Conservation (phyloP, 2,329 filamentous ascomycete genomes). For the Teratosphaeria gauchensis region DNA sequence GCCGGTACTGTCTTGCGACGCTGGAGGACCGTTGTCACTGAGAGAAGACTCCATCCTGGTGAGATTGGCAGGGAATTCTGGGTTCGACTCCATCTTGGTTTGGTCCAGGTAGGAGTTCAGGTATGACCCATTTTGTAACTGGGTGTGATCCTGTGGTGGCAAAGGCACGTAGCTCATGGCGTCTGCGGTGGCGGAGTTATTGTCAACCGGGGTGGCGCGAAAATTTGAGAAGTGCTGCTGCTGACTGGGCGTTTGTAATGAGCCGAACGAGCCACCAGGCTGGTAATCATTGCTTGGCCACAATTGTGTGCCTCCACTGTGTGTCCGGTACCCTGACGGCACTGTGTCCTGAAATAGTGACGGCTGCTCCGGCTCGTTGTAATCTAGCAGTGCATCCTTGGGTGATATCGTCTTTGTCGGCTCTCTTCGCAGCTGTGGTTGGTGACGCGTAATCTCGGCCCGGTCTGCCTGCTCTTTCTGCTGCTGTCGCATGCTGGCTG, state of each 20-base stretch:
- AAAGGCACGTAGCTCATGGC: conserved; percentile 25
- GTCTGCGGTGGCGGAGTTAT: conserved; percentile 16
- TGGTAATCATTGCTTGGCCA: conserved; percentile 35
- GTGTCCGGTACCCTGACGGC: conserved; percentile 25
- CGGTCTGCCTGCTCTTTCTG: conserved; percentile 52
- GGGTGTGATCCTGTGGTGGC: conserved; percentile 13
- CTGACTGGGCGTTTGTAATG: conserved; percentile 32
- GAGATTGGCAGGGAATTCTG: conserved; percentile 50
- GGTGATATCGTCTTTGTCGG: conserved; percentile 78
- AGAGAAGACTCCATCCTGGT: conserved; percentile 53
- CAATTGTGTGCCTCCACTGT: conserved; percentile 24
- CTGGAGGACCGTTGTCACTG: conserved; percentile 42
- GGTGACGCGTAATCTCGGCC: conserved; percentile 24
- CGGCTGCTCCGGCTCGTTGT: conserved; percentile 63
- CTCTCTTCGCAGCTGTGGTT: conserved; percentile 25
- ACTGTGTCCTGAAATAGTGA: conserved; percentile 59
- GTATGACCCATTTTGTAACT: conserved; percentile 19
- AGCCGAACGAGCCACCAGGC: conserved; percentile 34
- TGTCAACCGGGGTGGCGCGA: conserved; percentile 34
- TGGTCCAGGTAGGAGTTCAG: conserved; percentile 16
- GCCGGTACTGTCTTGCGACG: conserved; percentile 30
- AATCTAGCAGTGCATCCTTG: conserved; percentile 82
- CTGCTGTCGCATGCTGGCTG: conserved; percentile 52
- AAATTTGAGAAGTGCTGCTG: conserved; percentile 31
- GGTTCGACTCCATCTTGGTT: conserved; percentile 28